Percentiles rank a stretch among this genome's conserved stretches.
phyloP scores from a whole-genome alignment of 106 monocot genomes.

The Acorus calamus region DNA sequence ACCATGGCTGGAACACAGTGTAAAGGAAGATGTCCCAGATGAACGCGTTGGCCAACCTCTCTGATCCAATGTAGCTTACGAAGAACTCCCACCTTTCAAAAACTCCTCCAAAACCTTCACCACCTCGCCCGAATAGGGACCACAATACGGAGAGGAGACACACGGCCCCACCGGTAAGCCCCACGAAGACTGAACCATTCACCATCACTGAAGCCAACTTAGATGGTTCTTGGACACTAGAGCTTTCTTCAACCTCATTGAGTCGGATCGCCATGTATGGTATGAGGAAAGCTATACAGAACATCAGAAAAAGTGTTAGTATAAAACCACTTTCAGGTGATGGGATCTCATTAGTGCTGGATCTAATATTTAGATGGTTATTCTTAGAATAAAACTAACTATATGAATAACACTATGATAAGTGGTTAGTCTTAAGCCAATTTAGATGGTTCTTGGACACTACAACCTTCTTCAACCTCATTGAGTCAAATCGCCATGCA shows the following conservation, averaged over 20 bases:
- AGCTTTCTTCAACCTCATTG: conserved; percentile 21
- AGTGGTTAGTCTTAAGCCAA: conserved; percentile 15
- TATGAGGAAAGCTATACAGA: conserved; percentile 66
- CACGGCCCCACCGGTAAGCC: conserved; percentile 34
- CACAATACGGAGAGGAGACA: conserved; percentile 54
- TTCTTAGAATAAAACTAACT: too few species aligned
- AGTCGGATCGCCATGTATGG: conserved; percentile 98
- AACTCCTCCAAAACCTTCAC: conserved; percentile 42
- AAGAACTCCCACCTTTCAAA: conserved; percentile 42
- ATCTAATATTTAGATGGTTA: too few species aligned
- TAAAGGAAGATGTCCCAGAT: conserved; percentile 84
- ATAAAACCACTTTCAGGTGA: too few species aligned
- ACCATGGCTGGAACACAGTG: conserved; percentile 83
- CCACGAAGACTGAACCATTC: conserved; percentile 38
- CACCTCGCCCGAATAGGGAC: conserved; percentile 48
- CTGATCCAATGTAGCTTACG: conserved; percentile 45
- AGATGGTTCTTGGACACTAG: conserved; percentile 21
- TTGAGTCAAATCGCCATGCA: conserved; percentile 95
- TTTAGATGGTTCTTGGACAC: conserved; percentile 21
- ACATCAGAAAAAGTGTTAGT: background rate
- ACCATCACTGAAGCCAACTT: conserved; percentile 44
- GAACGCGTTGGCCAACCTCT: conserved; percentile 90
- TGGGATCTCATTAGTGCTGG: too few species aligned
- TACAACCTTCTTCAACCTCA: conserved; percentile 10
- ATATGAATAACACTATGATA: too few species aligned